Evolutionary conservation across 768 basidiomycete species (phyloP).

Genomic region (Pulveroboletus sp.): DNA sequence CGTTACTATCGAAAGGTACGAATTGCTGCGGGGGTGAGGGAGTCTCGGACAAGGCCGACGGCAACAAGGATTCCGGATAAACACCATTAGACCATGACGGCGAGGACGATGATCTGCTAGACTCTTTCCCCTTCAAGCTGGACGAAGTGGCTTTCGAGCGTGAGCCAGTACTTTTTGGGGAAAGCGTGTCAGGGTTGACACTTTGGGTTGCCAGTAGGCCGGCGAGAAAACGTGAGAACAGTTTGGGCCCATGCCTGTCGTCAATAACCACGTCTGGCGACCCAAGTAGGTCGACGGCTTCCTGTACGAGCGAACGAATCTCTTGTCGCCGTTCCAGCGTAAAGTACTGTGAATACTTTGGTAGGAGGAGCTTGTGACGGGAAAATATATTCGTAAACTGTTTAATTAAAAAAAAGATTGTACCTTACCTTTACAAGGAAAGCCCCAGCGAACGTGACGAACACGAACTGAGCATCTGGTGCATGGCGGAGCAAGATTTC

Average conservation of each 20-base stretch:
- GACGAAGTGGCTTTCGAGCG: slow-evolving; percentile 8
- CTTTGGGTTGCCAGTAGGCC: slow-evolving; percentile 64
- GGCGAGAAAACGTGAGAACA: slow-evolving; percentile 77
- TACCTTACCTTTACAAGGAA: slow-evolving; percentile 72
- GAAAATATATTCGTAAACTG: not conserved
- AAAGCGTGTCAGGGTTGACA: slow-evolving; percentile 24
- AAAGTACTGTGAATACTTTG: slow-evolving; percentile 64
- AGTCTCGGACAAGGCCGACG: slow-evolving; percentile 35
- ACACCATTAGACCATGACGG: slow-evolving; percentile 3
- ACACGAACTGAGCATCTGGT: slow-evolving; percentile 77
- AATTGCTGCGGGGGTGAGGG: slow-evolving; percentile 34
- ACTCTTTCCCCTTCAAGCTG: slow-evolving; percentile 18
- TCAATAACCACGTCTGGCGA: slow-evolving; percentile 75
- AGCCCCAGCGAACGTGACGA: slow-evolving; percentile 76
- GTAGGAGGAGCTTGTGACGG: slow-evolving; percentile 64
- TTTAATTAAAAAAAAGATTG: not conserved
- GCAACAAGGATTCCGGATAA: slow-evolving; percentile 21
- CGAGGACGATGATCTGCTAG: not conserved
- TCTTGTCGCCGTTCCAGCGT: slow-evolving; percentile 55
- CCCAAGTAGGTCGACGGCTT: slow-evolving; percentile 63
- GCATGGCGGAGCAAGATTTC: slow-evolving; percentile 65
- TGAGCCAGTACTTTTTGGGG: slow-evolving; percentile 13
- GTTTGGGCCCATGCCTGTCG: slow-evolving; percentile 75
- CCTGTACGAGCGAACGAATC: slow-evolving; percentile 62
- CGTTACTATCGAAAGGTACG: slow-evolving; percentile 39